phyloP scores from a whole-genome alignment of 1,284 basidiomycete species.

The Ustilago crameri region DNA sequence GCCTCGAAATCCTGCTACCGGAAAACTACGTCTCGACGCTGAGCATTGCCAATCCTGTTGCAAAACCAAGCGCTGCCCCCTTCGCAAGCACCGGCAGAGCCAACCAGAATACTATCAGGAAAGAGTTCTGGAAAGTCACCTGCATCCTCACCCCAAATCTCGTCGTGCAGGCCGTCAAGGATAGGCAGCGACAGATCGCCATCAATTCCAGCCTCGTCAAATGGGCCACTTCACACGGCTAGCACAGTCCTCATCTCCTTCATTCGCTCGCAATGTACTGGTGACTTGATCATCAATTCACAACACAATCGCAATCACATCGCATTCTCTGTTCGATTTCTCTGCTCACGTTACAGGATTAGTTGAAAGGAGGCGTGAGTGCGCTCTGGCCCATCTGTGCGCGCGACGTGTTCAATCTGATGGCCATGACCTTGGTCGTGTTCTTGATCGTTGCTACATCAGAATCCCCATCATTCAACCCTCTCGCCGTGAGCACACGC shows the following conservation, averaged over 20 bases:
- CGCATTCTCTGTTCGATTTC: no score
- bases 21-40: slow-evolving; percentile 26
- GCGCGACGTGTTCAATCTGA: slow-evolving; percentile 23
- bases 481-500: slow-evolving; percentile 23
- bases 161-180: slow-evolving; percentile 32
- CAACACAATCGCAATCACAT: neutral
- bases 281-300: neutral
- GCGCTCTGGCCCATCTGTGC: slow-evolving; percentile 13
- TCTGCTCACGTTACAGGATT: neutral
- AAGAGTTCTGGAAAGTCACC: slow-evolving; percentile 46
- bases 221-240: slow-evolving; percentile 42
- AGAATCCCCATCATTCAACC: slow-evolving; percentile 20
- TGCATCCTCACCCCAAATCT: slow-evolving; percentile 13
- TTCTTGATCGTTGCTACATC: slow-evolving; percentile 37
- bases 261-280: neutral
- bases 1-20: slow-evolving; percentile 32
- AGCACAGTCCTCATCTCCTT: neutral
- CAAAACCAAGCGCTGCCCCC: slow-evolving; percentile 20
- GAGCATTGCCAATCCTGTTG: slow-evolving; percentile 31
- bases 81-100: slow-evolving; percentile 11
- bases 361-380: slow-evolving; percentile 27
- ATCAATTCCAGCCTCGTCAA: slow-evolving; percentile 35
- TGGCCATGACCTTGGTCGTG: slow-evolving; percentile 43
- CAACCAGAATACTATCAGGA: slow-evolving; percentile 37
- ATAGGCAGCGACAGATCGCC: slow-evolving; percentile 13